A percentile compares a stretch with the other conserved stretches of the same genome.
Conservation (phyloP, 2,329 filamentous ascomycete species). For the Cytospora piceae region DNA sequence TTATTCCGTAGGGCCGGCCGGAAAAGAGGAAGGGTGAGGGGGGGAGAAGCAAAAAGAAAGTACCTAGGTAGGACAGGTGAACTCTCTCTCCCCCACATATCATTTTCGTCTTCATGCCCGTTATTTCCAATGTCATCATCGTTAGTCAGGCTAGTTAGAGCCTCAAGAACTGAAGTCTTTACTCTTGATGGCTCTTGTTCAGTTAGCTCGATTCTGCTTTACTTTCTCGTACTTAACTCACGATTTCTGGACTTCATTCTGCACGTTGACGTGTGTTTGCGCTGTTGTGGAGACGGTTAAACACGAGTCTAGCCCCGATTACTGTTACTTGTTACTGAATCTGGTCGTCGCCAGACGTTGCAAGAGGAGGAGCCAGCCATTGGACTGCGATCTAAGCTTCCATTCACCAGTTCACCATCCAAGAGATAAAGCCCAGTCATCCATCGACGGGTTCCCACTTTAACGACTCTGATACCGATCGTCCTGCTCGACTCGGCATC, state of each 20-base stretch:
- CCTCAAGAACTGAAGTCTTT: conserved; percentile 7
- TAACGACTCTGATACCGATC: background rate
- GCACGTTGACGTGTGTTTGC: background rate
- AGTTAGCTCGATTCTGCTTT: conserved; percentile 12
- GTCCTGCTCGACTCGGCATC: background rate
- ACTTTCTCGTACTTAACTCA: conserved; percentile 12
- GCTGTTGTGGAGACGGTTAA: background rate
- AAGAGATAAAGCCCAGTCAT: background rate
- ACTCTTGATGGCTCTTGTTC: conserved; percentile 1
- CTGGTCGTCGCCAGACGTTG: background rate
- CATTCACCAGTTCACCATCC: background rate
- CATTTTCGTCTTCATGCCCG: conserved; percentile 13
- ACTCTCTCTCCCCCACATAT: conserved; percentile 1
- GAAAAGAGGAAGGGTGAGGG: conserved; percentile 10
- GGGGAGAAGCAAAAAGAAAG: conserved; percentile 9
- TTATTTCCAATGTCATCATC: background rate
- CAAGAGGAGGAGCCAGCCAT: background rate
- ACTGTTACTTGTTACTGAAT: background rate
- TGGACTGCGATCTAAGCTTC: background rate
- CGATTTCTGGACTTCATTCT: conserved; percentile 1
- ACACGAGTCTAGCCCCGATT: background rate
- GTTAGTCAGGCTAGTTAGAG: background rate
- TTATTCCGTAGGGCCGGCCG: conserved; percentile 11
- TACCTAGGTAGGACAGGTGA: conserved; percentile 21
- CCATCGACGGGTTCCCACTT: background rate